Base-by-base conservation (phyloP, 495 filamentous ascomycete genomes). In the Pyrenula aspistea region DNA sequence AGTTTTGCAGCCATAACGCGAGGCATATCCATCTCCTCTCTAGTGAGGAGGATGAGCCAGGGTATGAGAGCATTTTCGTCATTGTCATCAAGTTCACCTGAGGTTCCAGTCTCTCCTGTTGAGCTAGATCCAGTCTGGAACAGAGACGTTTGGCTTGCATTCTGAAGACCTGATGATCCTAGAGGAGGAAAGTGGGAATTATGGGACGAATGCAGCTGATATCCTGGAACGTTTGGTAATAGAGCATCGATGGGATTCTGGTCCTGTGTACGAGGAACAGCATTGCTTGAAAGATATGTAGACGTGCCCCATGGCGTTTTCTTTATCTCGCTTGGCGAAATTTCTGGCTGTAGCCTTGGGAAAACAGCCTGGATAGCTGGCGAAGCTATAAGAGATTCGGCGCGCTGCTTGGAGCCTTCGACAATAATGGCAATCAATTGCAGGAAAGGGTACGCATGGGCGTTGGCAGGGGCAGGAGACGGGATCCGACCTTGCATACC, bases 361-460 rank as follows among this genome's bases (percentile, higher is more conserved):
- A 94, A 88, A 2, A 89, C 76, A 8, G 86, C 82, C 19, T 86
- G 66, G 20, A 96, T 86, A 1, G 83, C 75, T 1, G 87, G 85
- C 0, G 89, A 90, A 58, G 83, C 88, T 22, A 95, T 70, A 56
- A 97, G 82, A 60, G 88, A 80, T 56, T 83, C 82, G 15, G 86
- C 83, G 19, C 89, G 82, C 69, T 82, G 86, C 54, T 84, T 85
- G 0, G 93, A 96, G 59, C 86, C 79, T 49, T 83, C 77, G 56
- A 96, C 81, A 49, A 97, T 91, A 48, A 82, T 78, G 11, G 83
- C 81, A 50, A 94, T 81, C 1, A 91, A 88, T 57, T 90, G 86
- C n/a, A 98, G 69, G 51, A 94, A 79, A 24, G 82, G 76, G 4
- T 83, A 77, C 49, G 95, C 69, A 25, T 80, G 77, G n/a, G 77